These are phyloP conservation scores for Alternaria metachromatica DNA, from an alignment of 2,329 filamentous ascomycete genomes.

Conservation along the genomic window DNA sequence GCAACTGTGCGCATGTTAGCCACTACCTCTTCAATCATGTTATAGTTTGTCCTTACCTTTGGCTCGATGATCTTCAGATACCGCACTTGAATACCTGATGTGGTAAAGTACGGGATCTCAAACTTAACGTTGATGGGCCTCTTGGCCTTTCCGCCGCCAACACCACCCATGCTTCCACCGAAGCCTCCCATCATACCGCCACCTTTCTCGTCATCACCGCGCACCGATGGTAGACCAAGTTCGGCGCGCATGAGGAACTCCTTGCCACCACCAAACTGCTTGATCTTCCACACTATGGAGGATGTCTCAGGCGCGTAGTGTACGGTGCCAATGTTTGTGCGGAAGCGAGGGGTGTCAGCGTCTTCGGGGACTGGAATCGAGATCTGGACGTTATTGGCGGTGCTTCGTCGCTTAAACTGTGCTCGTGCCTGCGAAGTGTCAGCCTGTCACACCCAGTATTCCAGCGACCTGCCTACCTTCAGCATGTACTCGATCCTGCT, in stretches of 20 bases:
- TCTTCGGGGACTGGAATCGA: slow-evolving; percentile 97
- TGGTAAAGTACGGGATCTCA: slow-evolving; percentile 99
- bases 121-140: slow-evolving; percentile 98
- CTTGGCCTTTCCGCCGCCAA: slow-evolving; percentile 83
- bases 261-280: slow-evolving; percentile 98
- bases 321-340: slow-evolving; percentile 95
- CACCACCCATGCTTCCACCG: slow-evolving; percentile 93
- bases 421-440: slow-evolving; percentile 70
- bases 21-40: background rate
- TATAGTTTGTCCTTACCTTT: slow-evolving; percentile 72
- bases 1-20: slow-evolving; percentile 66
- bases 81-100: slow-evolving; percentile 95
- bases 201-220: slow-evolving; percentile 92
- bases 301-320: slow-evolving; percentile 98
- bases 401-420: slow-evolving; percentile 97
- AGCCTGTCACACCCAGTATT: background rate
- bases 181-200: slow-evolving; percentile 98
- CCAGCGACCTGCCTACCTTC: slow-evolving; percentile 62
- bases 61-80: slow-evolving; percentile 99
- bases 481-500: slow-evolving; percentile 99
- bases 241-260: slow-evolving; percentile 99
- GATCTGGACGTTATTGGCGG: slow-evolving; percentile 98
- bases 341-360: slow-evolving; percentile 92
- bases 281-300: slow-evolving; percentile 99
- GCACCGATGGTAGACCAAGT: slow-evolving; percentile 89